Conservation (phyloP, 2,329 filamentous ascomycete species). For the Calonectria multiphialidica region DNA sequence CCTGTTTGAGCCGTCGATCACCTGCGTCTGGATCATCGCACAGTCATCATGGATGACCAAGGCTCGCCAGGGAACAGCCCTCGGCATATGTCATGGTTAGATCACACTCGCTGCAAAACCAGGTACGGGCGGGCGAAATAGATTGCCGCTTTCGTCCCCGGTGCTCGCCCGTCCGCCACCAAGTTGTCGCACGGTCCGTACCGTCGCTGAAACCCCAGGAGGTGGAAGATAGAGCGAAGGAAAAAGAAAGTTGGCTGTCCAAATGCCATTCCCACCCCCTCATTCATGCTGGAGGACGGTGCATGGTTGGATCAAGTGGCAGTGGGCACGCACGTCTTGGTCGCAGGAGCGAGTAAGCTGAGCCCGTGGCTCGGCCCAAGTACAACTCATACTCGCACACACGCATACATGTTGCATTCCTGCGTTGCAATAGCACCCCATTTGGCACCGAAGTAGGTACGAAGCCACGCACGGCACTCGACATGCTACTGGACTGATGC, state of each 20-base stretch:
- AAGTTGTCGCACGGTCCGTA: slow-evolving; percentile 38
- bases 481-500: slow-evolving; percentile 16
- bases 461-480: slow-evolving; percentile 15
- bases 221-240: not conserved
- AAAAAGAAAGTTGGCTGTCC: not conserved
- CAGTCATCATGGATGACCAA: slow-evolving; percentile 4
- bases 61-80: not conserved
- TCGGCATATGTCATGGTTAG: slow-evolving; percentile 9
- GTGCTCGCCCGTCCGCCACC: slow-evolving; percentile 18
- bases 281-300: not conserved
- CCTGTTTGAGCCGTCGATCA: slow-evolving; percentile 10
- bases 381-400: slow-evolving; percentile 11
- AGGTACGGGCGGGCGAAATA: not conserved
- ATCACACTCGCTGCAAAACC: not conserved
- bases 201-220: slow-evolving; percentile 26
- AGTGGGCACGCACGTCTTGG: not conserved
- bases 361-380: not conserved
- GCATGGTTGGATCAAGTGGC: slow-evolving; percentile 1
- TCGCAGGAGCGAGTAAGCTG: not conserved
- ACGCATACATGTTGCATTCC: slow-evolving; percentile 16
- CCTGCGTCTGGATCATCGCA: not conserved
- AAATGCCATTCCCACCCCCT: not conserved
- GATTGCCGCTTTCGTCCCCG: not conserved
- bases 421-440: slow-evolving; percentile 13
- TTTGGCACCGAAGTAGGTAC: slow-evolving; percentile 22